phyloP scores from a whole-genome alignment of 179 eudicot species.

The Spinacia oleracea region DNA sequence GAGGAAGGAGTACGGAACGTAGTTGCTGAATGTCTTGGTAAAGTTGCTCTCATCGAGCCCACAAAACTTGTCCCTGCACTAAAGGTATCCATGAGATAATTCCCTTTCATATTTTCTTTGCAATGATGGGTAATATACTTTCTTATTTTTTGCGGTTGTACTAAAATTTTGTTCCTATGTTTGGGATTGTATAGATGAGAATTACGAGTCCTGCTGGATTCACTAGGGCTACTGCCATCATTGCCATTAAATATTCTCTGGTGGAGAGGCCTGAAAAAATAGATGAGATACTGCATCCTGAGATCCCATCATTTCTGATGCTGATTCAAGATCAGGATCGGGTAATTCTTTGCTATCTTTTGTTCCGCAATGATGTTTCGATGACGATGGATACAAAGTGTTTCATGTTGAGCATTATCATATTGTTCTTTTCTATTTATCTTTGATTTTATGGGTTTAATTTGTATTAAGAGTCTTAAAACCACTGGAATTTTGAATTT shows the following conservation, averaged over 20 bases:
- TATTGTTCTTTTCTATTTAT: not conserved
- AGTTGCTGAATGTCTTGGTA: slow-evolving; percentile 97
- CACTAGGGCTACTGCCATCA: slow-evolving; percentile 89
- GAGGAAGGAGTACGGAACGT: slow-evolving; percentile 99
- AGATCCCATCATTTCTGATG: slow-evolving; percentile 89
- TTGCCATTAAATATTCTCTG: slow-evolving; percentile 86
- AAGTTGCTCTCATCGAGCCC: slow-evolving; percentile 92
- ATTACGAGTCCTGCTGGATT: slow-evolving; percentile 76
- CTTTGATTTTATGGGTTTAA: not conserved
- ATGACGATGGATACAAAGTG: not conserved
- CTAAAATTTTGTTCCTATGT: slow-evolving; percentile 4
- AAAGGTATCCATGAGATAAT: slow-evolving; percentile 53
- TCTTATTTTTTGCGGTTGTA: not conserved
- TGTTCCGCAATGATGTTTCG: not conserved
- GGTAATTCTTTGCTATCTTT: slow-evolving; percentile 40
- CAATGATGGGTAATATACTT: not conserved
- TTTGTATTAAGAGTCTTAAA: not conserved
- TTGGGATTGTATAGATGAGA: slow-evolving; percentile 50
- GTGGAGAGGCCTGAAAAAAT: slow-evolving; percentile 96
- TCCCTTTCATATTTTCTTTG: not conserved
- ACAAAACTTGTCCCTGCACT: slow-evolving; percentile 88
- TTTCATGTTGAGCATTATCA: not conserved
- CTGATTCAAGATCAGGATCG: slow-evolving; percentile 89
- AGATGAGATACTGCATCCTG: slow-evolving; percentile 79
- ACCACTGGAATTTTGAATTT: not conserved